Percentiles rank a stretch among this genome's conserved stretches.
Conservation (phyloP, 2,329 filamentous ascomycete species). For the Diatrype stigma region DNA sequence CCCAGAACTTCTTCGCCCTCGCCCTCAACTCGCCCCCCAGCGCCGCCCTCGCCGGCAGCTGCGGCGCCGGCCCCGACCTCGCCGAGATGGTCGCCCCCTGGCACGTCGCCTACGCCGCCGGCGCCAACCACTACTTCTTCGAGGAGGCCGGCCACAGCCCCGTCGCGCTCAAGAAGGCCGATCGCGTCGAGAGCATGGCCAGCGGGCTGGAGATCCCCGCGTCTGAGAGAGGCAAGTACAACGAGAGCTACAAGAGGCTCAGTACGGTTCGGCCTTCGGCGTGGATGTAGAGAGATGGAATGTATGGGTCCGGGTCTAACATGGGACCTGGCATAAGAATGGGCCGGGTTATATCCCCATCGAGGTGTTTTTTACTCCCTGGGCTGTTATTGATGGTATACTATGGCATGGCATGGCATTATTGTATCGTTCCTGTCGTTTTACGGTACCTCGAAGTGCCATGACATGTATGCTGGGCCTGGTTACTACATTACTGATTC, state of each 20-base stretch:
- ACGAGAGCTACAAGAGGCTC: conserved; percentile 19
- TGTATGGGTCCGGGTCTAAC: neutral
- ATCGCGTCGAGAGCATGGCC: conserved; percentile 1
- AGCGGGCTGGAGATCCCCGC: conserved; percentile 12
- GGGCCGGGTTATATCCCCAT: no score
- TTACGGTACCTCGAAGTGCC: no score
- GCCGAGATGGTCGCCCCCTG: conserved; percentile 18
- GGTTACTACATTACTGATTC: no score
- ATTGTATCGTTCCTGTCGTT: no score
- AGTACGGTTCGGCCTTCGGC: conserved; percentile 16
- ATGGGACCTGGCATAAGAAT: no score
- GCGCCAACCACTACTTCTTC: conserved; percentile 26
- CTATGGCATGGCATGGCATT: no score
- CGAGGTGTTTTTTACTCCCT: no score
- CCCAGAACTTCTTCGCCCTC: conserved; percentile 68
- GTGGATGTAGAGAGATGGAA: neutral
- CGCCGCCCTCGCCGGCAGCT: conserved; percentile 19
- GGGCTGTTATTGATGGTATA: no score
- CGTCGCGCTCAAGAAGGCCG: neutral
- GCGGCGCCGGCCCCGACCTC: conserved; percentile 21
- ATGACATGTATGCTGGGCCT: no score
- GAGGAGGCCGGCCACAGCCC: conserved; percentile 11
- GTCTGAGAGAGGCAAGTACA: neutral
- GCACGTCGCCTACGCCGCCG: conserved; percentile 19
- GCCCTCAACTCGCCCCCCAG: conserved; percentile 54